Conservation (phyloP, 306 rosid genomes). For the Corylus americana region DNA sequence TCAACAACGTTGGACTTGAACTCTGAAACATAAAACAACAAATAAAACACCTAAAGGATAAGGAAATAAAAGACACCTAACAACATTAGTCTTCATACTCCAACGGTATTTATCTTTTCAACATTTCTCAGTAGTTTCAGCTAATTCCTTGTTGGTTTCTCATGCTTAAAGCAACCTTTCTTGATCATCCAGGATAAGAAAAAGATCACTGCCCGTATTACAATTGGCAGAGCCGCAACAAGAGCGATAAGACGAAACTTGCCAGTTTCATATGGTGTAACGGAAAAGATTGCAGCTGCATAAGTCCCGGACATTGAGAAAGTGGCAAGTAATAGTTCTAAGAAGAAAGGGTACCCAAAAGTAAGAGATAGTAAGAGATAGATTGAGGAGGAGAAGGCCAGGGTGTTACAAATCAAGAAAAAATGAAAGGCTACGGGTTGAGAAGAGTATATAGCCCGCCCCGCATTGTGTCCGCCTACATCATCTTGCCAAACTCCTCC, state of each 20-base stretch:
- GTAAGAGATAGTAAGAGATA: not conserved
- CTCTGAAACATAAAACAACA: no score
- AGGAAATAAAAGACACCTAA: no score
- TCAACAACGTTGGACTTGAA: no score
- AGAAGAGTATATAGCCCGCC: not conserved
- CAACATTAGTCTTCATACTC: no score
- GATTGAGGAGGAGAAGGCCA: not conserved
- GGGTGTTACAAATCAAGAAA: conserved; percentile 5
- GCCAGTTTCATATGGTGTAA: not conserved
- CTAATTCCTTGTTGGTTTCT: no score
- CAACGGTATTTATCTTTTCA: no score
- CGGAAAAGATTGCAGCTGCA: not conserved
- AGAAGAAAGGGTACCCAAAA: not conserved
- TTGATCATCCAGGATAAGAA: no score
- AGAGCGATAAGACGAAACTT: not conserved
- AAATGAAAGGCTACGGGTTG: not conserved
- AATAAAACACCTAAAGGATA: no score
- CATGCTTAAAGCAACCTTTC: no score
- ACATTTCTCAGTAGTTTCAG: no score
- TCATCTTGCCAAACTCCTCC: not conserved
- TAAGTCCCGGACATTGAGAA: not conserved
- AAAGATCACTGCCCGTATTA: no score
- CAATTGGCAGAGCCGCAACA: not conserved
- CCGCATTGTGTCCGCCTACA: not conserved
- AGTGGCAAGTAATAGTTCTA: not conserved